phyloP scores from a whole-genome alignment of 2,329 filamentous ascomycete species.

The Dactylellina sp. region DNA sequence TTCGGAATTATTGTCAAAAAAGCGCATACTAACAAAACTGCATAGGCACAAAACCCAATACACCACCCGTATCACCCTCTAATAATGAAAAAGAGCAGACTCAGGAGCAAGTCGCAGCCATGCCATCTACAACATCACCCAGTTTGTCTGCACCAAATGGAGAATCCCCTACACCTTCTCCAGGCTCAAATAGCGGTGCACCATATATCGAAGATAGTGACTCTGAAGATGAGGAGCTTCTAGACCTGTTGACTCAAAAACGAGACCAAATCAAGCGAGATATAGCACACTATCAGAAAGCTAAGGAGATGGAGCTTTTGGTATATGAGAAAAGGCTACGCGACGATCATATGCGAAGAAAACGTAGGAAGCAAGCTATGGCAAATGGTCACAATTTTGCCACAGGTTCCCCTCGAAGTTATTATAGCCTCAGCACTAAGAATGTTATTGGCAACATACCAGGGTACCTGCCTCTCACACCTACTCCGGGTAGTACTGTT shows the following conservation, averaged over 20 bases:
- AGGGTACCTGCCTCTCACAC: conserved; percentile 52
- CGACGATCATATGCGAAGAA: conserved; percentile 51
- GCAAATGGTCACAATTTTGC: conserved; percentile 31
- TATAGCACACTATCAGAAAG: conserved; percentile 46
- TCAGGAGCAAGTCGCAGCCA: conserved; percentile 12
- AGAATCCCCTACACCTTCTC: neutral
- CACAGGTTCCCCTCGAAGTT: conserved; percentile 48
- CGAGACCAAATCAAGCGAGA: conserved; percentile 49
- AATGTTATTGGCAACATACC: conserved; percentile 48
- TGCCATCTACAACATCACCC: conserved; percentile 19
- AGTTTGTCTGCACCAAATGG: conserved; percentile 10
- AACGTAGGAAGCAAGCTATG: conserved; percentile 49
- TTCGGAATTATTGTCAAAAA: neutral
- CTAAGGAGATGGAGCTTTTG: conserved; percentile 54
- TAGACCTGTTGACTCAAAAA: conserved; percentile 46
- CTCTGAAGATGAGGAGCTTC: conserved; percentile 55
- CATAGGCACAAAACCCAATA: conserved; percentile 30
- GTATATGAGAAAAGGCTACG: conserved; percentile 53
- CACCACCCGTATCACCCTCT: conserved; percentile 8
- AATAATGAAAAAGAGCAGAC: conserved; percentile 28
- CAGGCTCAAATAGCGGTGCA: conserved; percentile 19
- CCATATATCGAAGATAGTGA: conserved; percentile 55
- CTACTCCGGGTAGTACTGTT: conserved; percentile 15
- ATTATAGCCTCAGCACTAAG: conserved; percentile 53
- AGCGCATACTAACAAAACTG: conserved; percentile 3